Evolutionary conservation across 768 basidiomycete genomes (phyloP), one percentile per base, ranked within the genome.

Genomic region (Xerocomus potaroensis): DNA sequence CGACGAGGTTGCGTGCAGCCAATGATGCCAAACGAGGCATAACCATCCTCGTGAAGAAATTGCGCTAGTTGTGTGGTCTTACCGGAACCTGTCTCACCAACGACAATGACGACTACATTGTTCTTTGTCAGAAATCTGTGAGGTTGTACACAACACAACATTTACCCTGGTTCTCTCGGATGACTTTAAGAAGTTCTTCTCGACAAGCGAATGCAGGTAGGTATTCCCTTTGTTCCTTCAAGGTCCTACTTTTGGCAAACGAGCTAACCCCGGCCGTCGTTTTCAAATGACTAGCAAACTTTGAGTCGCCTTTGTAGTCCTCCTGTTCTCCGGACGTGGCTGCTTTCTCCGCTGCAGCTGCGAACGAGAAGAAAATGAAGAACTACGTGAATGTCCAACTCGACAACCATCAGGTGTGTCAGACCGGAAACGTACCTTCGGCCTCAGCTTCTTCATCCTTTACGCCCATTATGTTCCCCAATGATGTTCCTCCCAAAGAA

Each of bases 11-110:
- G 96, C 0, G 96, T 99, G 62, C 96, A 99, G 10, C 95, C 95
- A 41, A 99, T 83, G 34, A 98, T 76, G 15, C 95, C 95, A 68
- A 83, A 78, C 4, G 78, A 64, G 55, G 93, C 90, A 66, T 95
- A 99, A 0, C 96, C 96, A 52, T 99, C 96, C 64, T 99, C 96
- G 61, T 97, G 91, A 51, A 99, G 66, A 69, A 92, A 99, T 62
- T 99, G 96, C 0, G 90, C 74, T 6, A 99, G 72, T 64, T 99
- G 96, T 0, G 96, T 98, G 1, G 96, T 99, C 71, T 99, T 99
- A 6, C 96, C 96, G 0, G 95, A 98, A 9, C 96, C 96, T n/a
- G 96, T 99, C 69, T 99, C 96, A n/a, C 96, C 96, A 32, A 99
- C 89, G 31, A 98, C 91, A 47, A 99, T 82, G 38, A 89, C 74